These are phyloP conservation scores for Wallacemonas sp. DNA, from an alignment of 208 protist species.

Conservation along the genomic window DNA sequence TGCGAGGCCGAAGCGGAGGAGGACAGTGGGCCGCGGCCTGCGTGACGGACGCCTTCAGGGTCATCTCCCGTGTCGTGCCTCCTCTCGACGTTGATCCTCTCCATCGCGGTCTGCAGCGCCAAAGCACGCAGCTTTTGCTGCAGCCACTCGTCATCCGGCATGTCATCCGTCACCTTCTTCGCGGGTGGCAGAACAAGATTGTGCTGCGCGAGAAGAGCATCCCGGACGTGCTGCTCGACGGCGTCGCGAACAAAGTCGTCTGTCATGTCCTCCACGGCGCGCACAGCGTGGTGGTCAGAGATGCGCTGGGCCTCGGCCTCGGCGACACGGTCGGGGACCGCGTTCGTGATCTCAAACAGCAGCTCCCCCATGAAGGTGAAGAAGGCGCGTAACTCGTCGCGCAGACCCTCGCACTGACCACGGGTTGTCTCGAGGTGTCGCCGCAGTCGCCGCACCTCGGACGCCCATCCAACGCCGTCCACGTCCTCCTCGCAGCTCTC, in stretches of 20 bases:
- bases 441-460: not conserved
- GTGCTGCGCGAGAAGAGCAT: conserved; percentile 10
- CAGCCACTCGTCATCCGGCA: conserved; percentile 35
- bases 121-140: conserved; percentile 19
- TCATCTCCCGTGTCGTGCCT: no score
- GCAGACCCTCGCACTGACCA: not conserved
- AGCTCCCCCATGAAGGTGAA: conserved; percentile 18
- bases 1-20: not conserved
- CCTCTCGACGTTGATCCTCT: no score
- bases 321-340: not conserved
- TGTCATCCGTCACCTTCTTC: conserved; percentile 16
- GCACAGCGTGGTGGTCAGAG: not conserved
- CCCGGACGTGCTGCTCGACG: conserved; percentile 12
- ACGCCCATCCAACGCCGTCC: not conserved
- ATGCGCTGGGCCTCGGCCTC: conserved; percentile 23
- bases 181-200: conserved; percentile 16
- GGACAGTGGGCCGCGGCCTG: not conserved
- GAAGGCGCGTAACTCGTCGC: conserved; percentile 16
- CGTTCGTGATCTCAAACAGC: conserved; percentile 6
- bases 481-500: not conserved
- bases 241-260: conserved; percentile 15
- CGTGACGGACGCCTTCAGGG: not conserved
- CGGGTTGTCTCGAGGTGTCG: conserved; percentile 3
- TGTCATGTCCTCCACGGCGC: conserved; percentile 15
- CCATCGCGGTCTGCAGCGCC: conserved; percentile 24